Base-by-base conservation (phyloP, 371 early-diverging fungal genomes). In the Actinomortierella wolfii region DNA sequence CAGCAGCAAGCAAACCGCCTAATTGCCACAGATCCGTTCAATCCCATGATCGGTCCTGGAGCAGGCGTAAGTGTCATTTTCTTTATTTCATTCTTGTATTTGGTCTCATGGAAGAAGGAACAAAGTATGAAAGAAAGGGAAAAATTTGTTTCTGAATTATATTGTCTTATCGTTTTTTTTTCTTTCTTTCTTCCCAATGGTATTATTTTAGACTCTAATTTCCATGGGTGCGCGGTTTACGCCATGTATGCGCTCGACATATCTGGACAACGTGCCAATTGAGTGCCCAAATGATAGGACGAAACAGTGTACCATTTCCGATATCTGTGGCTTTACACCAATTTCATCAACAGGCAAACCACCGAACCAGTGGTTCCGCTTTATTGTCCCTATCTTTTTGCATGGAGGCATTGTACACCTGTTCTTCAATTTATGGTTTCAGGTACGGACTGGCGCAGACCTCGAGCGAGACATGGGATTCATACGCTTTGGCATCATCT, bases 371-470 rank as follows among this genome's bases (percentile, higher is more conserved):
- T 87, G 89, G 81, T 94, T 81, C 70, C 82, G 95, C n/a, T 90
- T 94, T 55, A 76, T 94, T 42, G 61, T 83, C 6, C 90, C 97
- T n/a, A 89, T 94, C 34, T 91, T 93, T 61, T 77, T 96, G 67
- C 97, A 96, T 76, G 94, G 87, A 25, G 95, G 94, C 29, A 62
- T 93, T 5, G 55, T 94, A 4, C 97, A 96, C 75, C 78, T 90
- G 45, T 23, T 89, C 1, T 78, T 94, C 59, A 96, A 96, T 67
- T 67, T 93, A 77, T 39, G 83, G 23, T 85, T 89, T 47, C 94
- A 94, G 60, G 56, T 92, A 51, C 69, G 85, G 34, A 71, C 88
- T 13, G 93, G 92, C 11, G 85, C 82, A 0, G 85, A 89, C 58
- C 69, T 96, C 51, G 95, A 96, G 67, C 61, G 81, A 26, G 85